These are phyloP conservation scores for Penicillium sp. DNA, from an alignment of 2,329 filamentous ascomycete genomes.

Conservation along the genomic window DNA sequence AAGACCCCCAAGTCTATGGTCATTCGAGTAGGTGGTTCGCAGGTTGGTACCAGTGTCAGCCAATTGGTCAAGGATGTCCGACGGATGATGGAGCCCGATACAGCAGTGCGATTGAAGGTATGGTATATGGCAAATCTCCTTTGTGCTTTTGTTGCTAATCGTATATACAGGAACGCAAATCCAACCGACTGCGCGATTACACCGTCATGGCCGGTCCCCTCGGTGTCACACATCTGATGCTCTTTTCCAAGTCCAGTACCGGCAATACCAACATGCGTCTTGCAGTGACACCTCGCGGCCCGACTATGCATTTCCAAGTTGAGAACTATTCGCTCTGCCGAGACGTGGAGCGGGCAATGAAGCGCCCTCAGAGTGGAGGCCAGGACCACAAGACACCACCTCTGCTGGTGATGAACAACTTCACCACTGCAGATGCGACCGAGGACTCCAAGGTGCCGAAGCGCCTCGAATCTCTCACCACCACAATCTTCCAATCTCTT, in stretches of 20 bases:
- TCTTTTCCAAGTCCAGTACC: conserved; percentile 85
- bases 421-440: conserved; percentile 63
- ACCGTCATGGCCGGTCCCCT: conserved; percentile 92
- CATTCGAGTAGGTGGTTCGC: conserved; percentile 90
- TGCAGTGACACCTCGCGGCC: conserved; percentile 82
- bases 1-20: conserved; percentile 94
- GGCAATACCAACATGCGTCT: conserved; percentile 93
- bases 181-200: conserved; percentile 88
- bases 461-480: conserved; percentile 89
- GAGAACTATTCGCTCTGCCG: conserved; percentile 93
- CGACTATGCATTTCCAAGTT: conserved; percentile 90
- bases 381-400: conserved; percentile 86
- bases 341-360: conserved; percentile 81
- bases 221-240: conserved; percentile 85
- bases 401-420: conserved; percentile 98
- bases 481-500: conserved; percentile 91
- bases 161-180: conserved; percentile 66
- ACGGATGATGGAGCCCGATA: conserved; percentile 93
- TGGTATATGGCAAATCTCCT: conserved; percentile 1
- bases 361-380: conserved; percentile 76
- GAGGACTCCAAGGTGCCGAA: conserved; percentile 73
- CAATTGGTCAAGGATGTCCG: conserved; percentile 91
- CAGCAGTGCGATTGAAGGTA: conserved; percentile 78
- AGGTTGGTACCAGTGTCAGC: conserved; percentile 87
- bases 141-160: conserved; percentile 4